Evolutionary conservation across 2,329 filamentous ascomycete genomes (phyloP).

Genomic region (Neonectria coccinea): DNA sequence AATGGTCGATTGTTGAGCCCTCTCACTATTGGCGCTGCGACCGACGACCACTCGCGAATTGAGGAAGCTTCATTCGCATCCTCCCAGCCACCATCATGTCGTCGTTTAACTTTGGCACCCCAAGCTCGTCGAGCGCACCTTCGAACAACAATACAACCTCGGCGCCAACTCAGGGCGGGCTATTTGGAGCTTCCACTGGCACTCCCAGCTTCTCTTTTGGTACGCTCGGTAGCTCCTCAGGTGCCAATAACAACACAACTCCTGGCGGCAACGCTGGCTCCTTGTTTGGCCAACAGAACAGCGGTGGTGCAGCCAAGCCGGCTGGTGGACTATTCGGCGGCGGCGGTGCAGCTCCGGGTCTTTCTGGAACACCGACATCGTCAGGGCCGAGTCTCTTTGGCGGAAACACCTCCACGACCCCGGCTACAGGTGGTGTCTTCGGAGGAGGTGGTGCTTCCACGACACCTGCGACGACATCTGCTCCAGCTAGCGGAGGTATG

Average conservation of each 20-base stretch:
- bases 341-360: too few relatives aligned
- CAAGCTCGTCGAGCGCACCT: slow-evolving; percentile 50
- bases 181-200: slow-evolving; percentile 55
- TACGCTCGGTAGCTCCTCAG: slow-evolving; percentile 37
- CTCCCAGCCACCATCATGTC: slow-evolving; percentile 49
- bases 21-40: slow-evolving; percentile 25
- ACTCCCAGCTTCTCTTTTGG: slow-evolving; percentile 58
- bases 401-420: slow-evolving; percentile 41
- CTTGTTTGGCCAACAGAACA: slow-evolving; percentile 51
- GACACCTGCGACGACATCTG: slow-evolving; percentile 41
- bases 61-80: slow-evolving; percentile 38
- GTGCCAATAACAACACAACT: slow-evolving; percentile 43
- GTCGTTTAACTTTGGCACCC: slow-evolving; percentile 55
- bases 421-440: slow-evolving; percentile 43
- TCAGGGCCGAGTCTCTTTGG: slow-evolving; percentile 33
- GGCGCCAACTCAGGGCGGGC: slow-evolving; percentile 54
- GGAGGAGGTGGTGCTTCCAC: slow-evolving; percentile 43
- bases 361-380: too few relatives aligned
- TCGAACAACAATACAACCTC: slow-evolving; percentile 49
- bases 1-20: slow-evolving; percentile 20
- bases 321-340: too few relatives aligned
- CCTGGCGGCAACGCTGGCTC: slow-evolving; percentile 43
- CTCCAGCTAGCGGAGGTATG: slow-evolving; percentile 41
- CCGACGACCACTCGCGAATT: slow-evolving; percentile 30
- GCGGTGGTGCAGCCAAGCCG: slow-evolving; percentile 35